Evolutionary conservation across 2,329 filamentous ascomycete genomes (phyloP).

Genomic region (Monosporascus cannonballus): DNA sequence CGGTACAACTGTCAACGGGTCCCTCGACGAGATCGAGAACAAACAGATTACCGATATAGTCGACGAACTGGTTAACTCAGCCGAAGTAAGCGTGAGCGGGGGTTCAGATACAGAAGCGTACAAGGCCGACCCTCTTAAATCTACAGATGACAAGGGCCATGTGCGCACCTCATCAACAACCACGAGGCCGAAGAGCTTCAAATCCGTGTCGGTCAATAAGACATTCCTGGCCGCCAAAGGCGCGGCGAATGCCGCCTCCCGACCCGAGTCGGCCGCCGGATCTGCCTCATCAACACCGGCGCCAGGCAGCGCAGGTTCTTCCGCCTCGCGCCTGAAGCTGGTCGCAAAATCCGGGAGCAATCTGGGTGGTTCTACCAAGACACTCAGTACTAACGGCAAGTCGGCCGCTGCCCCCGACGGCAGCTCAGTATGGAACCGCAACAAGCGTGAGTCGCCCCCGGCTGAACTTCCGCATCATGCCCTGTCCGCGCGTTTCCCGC

Average conservation of each 20-base stretch:
- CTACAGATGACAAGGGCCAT: constrained; percentile 54
- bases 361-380: constrained; percentile 44
- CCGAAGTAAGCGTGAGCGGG: constrained; percentile 64
- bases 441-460: constrained; percentile 57
- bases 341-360: constrained; percentile 68
- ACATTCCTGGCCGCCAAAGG: constrained; percentile 73
- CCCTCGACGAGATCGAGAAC: constrained; percentile 47
- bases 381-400: constrained; percentile 50
- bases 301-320: constrained; percentile 36
- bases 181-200: constrained; percentile 75
- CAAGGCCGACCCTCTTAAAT: constrained; percentile 48
- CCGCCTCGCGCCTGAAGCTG: constrained; percentile 60
- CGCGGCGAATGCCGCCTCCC: constrained; percentile 37
- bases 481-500: constrained; percentile 4
- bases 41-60: constrained; percentile 51
- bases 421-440: constrained; percentile 83
- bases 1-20: constrained; percentile 42
- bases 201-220: constrained; percentile 79
- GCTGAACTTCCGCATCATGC: constrained; percentile 9
- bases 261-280: constrained; percentile 41
- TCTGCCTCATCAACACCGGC: constrained; percentile 38
- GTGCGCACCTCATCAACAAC: constrained; percentile 51
- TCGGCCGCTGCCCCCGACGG: constrained; percentile 59
- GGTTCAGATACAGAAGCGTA: constrained; percentile 73
- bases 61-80: constrained; percentile 55